Conservation (phyloP, 176 grass and related monocot genomes). For the Typha latifolia region DNA sequence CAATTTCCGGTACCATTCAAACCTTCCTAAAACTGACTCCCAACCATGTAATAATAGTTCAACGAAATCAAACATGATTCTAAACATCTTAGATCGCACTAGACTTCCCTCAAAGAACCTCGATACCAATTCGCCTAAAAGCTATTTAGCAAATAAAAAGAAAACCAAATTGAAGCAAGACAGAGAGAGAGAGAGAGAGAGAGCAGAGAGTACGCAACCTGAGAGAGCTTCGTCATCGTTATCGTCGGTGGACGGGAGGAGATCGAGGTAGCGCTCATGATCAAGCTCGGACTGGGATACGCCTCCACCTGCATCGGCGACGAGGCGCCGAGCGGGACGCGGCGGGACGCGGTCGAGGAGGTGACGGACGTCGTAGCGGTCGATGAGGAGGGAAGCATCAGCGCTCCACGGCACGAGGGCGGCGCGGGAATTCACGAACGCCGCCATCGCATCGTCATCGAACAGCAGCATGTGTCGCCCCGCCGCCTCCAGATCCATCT, state of each 20-base stretch:
- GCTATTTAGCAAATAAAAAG: background rate
- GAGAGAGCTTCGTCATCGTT: conserved; percentile 2
- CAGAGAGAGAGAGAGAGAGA: background rate
- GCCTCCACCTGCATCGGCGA: conserved; percentile 21
- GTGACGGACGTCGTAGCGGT: conserved; percentile 89
- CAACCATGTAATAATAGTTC: too few species aligned
- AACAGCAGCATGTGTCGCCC: conserved; percentile 81
- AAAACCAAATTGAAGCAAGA: background rate
- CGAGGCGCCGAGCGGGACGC: conserved; percentile 29
- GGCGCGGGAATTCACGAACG: conserved; percentile 50
- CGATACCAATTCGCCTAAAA: background rate
- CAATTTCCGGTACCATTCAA: too few species aligned
- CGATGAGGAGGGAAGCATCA: conserved; percentile 55
- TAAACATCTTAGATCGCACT: too few species aligned
- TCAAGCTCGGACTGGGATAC: conserved; percentile 45
- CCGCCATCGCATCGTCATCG: conserved; percentile 72
- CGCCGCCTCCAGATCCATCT: conserved; percentile 66
- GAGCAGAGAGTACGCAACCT: conserved; percentile 20
- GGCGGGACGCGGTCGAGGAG: conserved; percentile 89
- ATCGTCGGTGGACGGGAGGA: conserved; percentile 20
- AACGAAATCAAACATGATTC: too few species aligned
- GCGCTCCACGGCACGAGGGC: conserved; percentile 80
- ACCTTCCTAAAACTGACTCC: too few species aligned
- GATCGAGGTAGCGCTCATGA: conserved; percentile 68
- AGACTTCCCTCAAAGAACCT: background rate